Conservation (phyloP, 176 grass and related monocot genomes). For the Ananas comosus region DNA sequence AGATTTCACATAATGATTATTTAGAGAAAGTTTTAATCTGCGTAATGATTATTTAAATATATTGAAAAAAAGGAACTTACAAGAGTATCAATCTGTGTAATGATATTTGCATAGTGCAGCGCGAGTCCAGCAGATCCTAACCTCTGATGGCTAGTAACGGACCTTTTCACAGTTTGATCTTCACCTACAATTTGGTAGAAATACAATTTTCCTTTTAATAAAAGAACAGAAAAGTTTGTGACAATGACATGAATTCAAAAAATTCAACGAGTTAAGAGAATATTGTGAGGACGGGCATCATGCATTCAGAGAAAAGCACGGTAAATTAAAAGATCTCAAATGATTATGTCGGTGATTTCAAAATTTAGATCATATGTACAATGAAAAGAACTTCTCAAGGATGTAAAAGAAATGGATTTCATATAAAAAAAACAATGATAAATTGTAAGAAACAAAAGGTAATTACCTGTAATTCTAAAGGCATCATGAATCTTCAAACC, state of each 20-base stretch:
- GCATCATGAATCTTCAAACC: conserved; percentile 32
- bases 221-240: not conserved
- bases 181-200: conserved; percentile 20
- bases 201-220: not conserved
- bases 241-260: too few relatives aligned
- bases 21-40: not conserved
- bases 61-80: conserved; percentile 22
- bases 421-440: not conserved
- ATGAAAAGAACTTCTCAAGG: not conserved
- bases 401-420: not conserved
- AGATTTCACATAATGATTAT: conserved; percentile 1
- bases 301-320: too few relatives aligned
- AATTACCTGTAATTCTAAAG: conserved; percentile 28
- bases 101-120: conserved; percentile 57
- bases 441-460: not conserved
- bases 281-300: too few relatives aligned
- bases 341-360: not conserved
- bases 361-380: too few relatives aligned
- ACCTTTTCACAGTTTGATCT: conserved; percentile 15
- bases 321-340: not conserved
- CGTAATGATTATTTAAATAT: conserved; percentile 2
- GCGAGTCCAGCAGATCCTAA: conserved; percentile 37
- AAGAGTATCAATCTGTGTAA: conserved; percentile 32
- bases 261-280: too few relatives aligned
- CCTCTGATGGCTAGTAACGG: conserved; percentile 10